Base-by-base conservation (phyloP, 441 rosid species). In the Monsonia emarginata region DNA sequence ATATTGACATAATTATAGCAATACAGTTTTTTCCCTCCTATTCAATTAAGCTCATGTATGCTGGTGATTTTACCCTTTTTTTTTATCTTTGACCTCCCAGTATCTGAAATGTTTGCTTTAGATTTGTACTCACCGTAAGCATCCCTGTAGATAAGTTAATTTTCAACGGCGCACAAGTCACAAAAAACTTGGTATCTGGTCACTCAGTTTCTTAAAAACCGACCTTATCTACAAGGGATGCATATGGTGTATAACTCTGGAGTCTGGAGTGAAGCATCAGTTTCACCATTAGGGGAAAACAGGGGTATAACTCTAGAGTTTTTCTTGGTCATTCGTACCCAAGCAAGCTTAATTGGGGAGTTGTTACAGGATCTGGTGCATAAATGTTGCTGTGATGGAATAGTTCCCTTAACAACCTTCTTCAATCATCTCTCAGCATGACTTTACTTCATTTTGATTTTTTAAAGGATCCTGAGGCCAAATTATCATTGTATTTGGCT, bases 381-480 rank as follows among this genome's bases (percentile, higher is more conserved):
- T 25, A 7, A 25, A 14, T 57, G 61, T 25, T 25, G 61, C 31
- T 13, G 16, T 57, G 30, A 24, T 54, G 54, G 22, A 46, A 16
- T n/a, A 46, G 1, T 46, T 46, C 30, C 60, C 16, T 24, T 54
- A 54, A 24, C 60, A 54, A 24, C 32, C 13, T 57, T 57, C 30
- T 26, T 27, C 61, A 57, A 57, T 27, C 61, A 57, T 57, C 61
- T 57, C 61, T 57, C 16, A 5, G 26, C 61, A 25, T 1, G 61
- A 57, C 26, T 57, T 27, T 25, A 57, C 13, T 57, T 25, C 11
- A 18, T 26, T 57, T 57, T 25, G 61, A 57, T 26, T 3, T 25
- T 25, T 25, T n/a, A n/a, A 10, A 0, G 13, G 44, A 57, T 11
- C 44, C 44, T 57, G 32, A 57, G 25, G 28, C 61, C 61, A 25